phyloP scores from a whole-genome alignment of 176 grass and related monocot genomes.

The Alloteropsis semialata region DNA sequence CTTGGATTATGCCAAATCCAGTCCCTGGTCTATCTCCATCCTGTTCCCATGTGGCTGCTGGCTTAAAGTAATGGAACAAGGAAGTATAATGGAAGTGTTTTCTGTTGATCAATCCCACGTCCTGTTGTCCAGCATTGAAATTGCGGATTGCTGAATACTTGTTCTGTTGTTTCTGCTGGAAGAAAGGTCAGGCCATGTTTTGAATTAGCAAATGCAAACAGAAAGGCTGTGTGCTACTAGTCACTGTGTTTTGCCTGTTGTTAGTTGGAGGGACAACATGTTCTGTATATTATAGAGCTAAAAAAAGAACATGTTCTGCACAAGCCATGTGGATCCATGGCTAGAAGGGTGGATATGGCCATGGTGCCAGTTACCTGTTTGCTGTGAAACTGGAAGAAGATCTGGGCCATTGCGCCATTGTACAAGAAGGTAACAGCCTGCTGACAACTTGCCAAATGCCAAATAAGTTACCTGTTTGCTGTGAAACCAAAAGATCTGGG shows the following conservation, averaged over 20 bases:
- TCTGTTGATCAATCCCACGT: background rate
- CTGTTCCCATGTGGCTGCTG: conserved; percentile 21
- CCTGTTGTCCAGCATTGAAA: background rate
- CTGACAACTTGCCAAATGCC: too few relatives aligned
- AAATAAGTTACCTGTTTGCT: background rate
- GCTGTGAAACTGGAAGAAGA: too few relatives aligned
- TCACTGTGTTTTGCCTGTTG: background rate
- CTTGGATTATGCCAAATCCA: too few relatives aligned
- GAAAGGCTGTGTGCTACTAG: background rate
- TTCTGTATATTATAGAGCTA: background rate
- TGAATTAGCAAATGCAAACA: background rate
- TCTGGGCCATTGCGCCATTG: too few relatives aligned
- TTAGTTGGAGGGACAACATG: background rate
- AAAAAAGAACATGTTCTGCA: background rate
- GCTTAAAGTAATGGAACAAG: background rate
- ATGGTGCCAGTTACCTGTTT: too few relatives aligned
- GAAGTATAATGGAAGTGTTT: background rate
- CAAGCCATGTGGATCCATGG: background rate
- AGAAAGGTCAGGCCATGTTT: conserved; percentile 3
- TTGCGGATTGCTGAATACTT: background rate
- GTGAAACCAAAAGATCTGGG: background rate
- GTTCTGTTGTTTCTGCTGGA: background rate
- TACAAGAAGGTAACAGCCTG: too few relatives aligned
- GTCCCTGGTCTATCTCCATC: conserved; percentile 29
- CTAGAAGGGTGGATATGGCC: background rate